Percentiles rank a stretch among this genome's conserved stretches.
These are phyloP conservation scores for Cercophora newfieldiana DNA, from an alignment of 495 filamentous ascomycete genomes.

Conservation along the genomic window DNA sequence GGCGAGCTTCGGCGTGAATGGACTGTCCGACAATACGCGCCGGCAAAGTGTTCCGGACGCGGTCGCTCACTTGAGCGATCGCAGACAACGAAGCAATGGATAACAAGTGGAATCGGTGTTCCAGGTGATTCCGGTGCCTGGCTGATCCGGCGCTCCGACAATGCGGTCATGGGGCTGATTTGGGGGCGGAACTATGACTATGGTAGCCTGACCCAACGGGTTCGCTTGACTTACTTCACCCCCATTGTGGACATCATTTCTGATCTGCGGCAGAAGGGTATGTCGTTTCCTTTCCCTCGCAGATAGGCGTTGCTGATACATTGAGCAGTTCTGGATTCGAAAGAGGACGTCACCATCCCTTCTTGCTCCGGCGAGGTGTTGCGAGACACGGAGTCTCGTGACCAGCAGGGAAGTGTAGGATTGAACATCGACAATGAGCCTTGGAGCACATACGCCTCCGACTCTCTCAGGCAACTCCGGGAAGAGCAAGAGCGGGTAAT, in stretches of 20 bases:
- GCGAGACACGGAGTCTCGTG: no score
- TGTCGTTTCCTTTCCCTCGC: neutral
- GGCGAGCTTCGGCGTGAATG: slow-evolving; percentile 18
- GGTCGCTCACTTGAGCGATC: neutral
- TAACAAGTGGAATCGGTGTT: slow-evolving; percentile 19
- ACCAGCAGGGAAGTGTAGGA: neutral
- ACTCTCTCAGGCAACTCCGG: neutral
- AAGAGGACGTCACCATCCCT: neutral
- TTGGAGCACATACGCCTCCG: neutral
- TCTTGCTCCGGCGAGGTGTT: neutral
- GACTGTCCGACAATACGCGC: slow-evolving; percentile 23
- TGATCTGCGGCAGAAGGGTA: neutral
- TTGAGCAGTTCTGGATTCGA: neutral
- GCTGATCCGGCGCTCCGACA: slow-evolving; percentile 23
- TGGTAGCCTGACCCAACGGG: slow-evolving; percentile 5
- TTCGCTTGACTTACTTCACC: slow-evolving; percentile 22
- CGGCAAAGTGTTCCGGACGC: neutral
- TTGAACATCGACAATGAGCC: neutral
- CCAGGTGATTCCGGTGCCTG: slow-evolving; percentile 23
- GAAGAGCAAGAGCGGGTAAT: neutral
- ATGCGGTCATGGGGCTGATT: slow-evolving; percentile 19
- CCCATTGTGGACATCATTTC: slow-evolving; percentile 21
- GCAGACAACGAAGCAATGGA: slow-evolving; percentile 23
- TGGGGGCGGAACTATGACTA: slow-evolving; percentile 23
- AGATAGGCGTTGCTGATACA: no score